Conservation (phyloP, 2,329 filamentous ascomycete genomes). For the Chalaropsis ovoidea region DNA sequence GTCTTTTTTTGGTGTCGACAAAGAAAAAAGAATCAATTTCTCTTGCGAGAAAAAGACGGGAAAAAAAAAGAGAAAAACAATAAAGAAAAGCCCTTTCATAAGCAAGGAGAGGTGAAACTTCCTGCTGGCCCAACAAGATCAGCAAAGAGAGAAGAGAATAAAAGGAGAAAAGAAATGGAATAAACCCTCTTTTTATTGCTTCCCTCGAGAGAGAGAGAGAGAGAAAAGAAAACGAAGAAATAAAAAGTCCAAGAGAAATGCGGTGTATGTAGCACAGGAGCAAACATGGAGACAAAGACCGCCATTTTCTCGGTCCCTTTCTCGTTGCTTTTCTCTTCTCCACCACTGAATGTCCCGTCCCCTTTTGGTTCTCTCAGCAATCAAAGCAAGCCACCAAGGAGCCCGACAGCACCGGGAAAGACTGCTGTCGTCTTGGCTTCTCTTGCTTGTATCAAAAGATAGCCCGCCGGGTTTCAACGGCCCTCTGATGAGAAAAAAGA, state of each 20-base stretch:
- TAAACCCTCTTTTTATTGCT: neutral
- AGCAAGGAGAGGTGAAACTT: slow-evolving; percentile 8
- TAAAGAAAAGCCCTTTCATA: neutral
- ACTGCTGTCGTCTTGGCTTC: neutral
- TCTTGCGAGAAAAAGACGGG: slow-evolving; percentile 8
- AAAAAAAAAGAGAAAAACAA: slow-evolving; percentile 12
- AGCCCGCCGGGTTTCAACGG: neutral
- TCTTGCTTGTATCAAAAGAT: slow-evolving; percentile 9
- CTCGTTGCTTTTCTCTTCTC: neutral
- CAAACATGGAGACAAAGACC: neutral
- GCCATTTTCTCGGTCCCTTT: neutral
- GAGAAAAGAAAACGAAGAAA: neutral
- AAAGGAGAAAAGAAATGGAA: neutral
- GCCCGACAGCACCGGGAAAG: neutral
- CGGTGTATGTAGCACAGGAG: neutral
- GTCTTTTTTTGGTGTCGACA: slow-evolving; percentile 4
- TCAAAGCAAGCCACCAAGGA: neutral
- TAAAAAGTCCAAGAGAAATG: neutral
- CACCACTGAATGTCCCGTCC: neutral
- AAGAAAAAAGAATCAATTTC: slow-evolving; percentile 15
- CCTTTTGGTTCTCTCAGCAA: neutral
- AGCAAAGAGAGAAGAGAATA: neutral
- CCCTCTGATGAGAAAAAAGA: neutral
- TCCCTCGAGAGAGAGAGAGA: neutral
- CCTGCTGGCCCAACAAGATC: neutral